phyloP scores from a whole-genome alignment of 495 filamentous ascomycete species.

The Aspergillus coremiiformis region DNA sequence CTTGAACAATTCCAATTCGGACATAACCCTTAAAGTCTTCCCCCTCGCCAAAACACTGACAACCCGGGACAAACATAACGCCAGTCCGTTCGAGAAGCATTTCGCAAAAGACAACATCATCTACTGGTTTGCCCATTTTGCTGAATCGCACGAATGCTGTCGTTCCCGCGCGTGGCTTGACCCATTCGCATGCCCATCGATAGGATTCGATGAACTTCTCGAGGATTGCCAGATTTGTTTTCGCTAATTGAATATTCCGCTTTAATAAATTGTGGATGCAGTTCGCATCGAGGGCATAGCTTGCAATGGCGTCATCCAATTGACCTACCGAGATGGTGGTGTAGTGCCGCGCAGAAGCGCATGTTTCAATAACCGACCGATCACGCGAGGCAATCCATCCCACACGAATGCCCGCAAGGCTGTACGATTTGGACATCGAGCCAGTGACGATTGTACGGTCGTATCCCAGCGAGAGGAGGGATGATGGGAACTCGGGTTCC shows the following conservation, averaged over 20 bases:
- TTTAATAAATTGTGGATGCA: conserved; percentile 60
- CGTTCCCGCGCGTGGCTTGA: conserved; percentile 73
- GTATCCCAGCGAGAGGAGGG: conserved; percentile 65
- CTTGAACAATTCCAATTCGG: conserved; percentile 69
- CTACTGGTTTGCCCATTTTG: conserved; percentile 55
- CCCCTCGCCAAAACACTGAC: conserved; percentile 63
- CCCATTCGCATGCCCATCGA: conserved; percentile 58
- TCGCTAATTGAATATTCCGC: conserved; percentile 65
- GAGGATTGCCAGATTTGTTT: conserved; percentile 60
- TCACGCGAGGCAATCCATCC: conserved; percentile 77
- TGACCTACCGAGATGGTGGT: conserved; percentile 80
- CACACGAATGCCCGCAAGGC: conserved; percentile 72
- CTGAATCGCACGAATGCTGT: conserved; percentile 72
- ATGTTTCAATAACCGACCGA: conserved; percentile 53
- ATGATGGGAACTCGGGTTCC: conserved; percentile 55
- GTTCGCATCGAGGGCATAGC: conserved; percentile 57
- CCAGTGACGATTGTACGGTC: conserved; percentile 64
- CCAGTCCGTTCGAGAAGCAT: conserved; percentile 60
- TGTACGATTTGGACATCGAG: conserved; percentile 81
- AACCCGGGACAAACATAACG: conserved; percentile 74
- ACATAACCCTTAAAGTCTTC: conserved; percentile 72
- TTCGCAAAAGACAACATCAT: conserved; percentile 67
- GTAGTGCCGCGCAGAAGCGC: conserved; percentile 65
- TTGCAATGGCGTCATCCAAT: conserved; percentile 73
- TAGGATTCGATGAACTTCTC: conserved; percentile 61